Evolutionary conservation across 164 flowering plant genomes (phyloP), one percentile per base, ranked within the genome.

Genomic region (Malania oleifera): DNA sequence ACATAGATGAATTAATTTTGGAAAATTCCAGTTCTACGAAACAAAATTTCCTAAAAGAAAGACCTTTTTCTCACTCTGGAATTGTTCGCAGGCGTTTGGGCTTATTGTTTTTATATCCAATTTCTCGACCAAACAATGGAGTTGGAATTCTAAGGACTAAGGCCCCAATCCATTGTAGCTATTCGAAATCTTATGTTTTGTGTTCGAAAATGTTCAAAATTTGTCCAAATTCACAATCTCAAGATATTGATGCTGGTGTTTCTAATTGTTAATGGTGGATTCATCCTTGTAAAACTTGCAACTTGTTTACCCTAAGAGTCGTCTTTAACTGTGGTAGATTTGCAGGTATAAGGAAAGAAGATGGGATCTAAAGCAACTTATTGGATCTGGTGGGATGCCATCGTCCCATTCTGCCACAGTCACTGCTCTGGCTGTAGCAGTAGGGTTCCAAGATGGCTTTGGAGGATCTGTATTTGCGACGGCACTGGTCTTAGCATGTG

Each of bases 351-450:
- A 73, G 61, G 98, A 90, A 66, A 85, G 74, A 41, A 72, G 82
- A 24, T 87, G 91, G 93, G 97, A 90, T 80, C 57, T 72, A 38
- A 86, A 80, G 72, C 80, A 71, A 66, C 81, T 93, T 34, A 44
- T 84, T 62, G 86, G 82, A 39, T 87, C 98, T 18, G 98, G 98
- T 55, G 98, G 98, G 53, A 93, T 93, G 98, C 98, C 98, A 18
- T 93, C 98, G 2, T 86, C 98, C 15, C 98, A 93, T 80, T 86
- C 97, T 61, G 80, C 98, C 17, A 87, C 95, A 14, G 98, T 90
- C 28, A 75, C 83, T 65, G 97, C 96, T 63, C 85, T 93, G 56
- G 95, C 96, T 22, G 41, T 62, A 26, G 84, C 90, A 19, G 54
- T 86, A 66, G 98, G 98, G 15, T 75, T 83, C 25, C 83, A 82